Evolutionary conservation across 495 filamentous ascomycete genomes (phyloP).

Genomic region (Podospora tetraspora): DNA sequence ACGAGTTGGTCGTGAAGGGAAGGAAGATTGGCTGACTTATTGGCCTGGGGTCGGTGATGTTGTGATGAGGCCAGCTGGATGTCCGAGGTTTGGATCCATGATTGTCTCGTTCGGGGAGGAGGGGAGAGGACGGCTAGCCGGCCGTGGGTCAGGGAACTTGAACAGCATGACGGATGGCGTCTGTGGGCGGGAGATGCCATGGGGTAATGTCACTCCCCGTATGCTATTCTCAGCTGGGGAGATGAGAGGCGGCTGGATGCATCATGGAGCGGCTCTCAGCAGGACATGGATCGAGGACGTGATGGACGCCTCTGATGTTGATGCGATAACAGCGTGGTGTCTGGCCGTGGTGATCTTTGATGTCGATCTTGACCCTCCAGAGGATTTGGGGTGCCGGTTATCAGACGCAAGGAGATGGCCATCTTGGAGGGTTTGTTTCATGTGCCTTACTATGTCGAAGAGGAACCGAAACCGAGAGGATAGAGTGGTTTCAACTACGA

Average conservation of each 20-base stretch:
- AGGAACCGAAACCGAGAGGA: neutral
- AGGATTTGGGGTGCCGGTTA: neutral
- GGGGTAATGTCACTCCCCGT: neutral
- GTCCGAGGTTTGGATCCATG: neutral
- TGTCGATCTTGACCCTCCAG: neutral
- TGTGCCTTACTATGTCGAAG: neutral
- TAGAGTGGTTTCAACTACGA: neutral
- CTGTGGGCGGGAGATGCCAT: neutral
- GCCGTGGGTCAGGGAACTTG: neutral
- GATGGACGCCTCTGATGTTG: neutral
- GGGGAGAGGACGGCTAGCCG: neutral
- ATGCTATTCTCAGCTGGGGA: neutral
- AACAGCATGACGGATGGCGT: neutral
- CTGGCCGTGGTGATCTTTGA: neutral
- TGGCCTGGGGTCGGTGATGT: neutral
- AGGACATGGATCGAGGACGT: neutral
- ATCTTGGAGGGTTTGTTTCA: neutral
- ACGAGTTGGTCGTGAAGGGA: neutral
- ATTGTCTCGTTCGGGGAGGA: neutral
- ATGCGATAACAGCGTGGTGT: neutral
- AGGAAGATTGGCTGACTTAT: neutral
- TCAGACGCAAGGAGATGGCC: neutral
- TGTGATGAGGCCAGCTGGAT: neutral
- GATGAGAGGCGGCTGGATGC: neutral
- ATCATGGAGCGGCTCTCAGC: neutral